Percentiles rank a stretch among this genome's conserved stretches.
These are phyloP conservation scores for Barnettozyma pratensis DNA, from an alignment of 805 yeast genomes.

Conservation along the genomic window DNA sequence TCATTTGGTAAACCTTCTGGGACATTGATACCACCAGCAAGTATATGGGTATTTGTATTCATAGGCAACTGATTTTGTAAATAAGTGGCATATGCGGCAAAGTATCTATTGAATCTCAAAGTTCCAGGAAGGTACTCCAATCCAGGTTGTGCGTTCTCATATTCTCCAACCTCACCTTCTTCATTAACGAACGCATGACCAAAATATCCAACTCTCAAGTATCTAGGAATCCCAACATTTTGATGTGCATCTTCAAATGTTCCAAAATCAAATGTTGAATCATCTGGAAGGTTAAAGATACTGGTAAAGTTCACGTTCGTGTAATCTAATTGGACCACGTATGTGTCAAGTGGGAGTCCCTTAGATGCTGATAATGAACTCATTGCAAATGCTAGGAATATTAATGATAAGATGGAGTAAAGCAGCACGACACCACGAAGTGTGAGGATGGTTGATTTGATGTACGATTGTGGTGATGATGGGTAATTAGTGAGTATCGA, in stretches of 20 bases:
- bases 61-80: background rate
- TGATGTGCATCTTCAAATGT: background rate
- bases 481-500: too few species aligned
- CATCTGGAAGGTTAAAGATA: background rate
- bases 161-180: background rate
- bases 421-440: background rate
- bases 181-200: background rate
- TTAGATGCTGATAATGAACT: background rate
- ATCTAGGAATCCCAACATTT: background rate
- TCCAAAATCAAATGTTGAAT: background rate
- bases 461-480: background rate
- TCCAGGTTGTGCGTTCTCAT: background rate
- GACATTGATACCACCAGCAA: background rate
- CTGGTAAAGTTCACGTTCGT: background rate
- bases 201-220: background rate
- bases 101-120: background rate
- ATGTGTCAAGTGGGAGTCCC: background rate
- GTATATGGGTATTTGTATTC: background rate
- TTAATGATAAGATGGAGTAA: background rate
- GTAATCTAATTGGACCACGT: background rate
- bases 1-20: background rate
- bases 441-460: background rate
- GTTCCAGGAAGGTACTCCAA: background rate
- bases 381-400: slow-evolving; percentile 1
- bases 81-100: background rate